A percentile compares a stretch with the other conserved stretches of the same genome.
Evolutionary conservation across 441 rosid species (phyloP).

Genomic region (Populus hybrid): DNA sequence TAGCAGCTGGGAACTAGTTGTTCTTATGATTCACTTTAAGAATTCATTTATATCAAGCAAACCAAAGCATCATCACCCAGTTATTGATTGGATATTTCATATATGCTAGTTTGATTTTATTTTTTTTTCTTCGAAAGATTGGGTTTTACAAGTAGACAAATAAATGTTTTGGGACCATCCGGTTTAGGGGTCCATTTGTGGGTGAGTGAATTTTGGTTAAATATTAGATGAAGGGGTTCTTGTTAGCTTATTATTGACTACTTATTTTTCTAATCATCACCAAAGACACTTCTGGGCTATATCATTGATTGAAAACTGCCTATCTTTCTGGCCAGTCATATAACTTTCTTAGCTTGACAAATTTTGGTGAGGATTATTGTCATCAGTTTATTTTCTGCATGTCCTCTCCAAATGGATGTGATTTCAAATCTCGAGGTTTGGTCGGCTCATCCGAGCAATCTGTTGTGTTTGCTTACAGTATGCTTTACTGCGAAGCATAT

Average conservation of each 20-base stretch:
- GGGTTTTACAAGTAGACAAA: not conserved
- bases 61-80: not conserved
- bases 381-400: not conserved
- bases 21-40: not conserved
- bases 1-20: not conserved
- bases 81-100: not conserved
- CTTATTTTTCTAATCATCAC: not conserved
- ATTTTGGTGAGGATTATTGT: not conserved
- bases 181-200: not conserved
- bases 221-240: not conserved
- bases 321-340: not conserved
- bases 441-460: not conserved
- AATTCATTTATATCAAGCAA: conserved; percentile 8
- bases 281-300: not conserved
- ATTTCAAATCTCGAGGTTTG: not conserved
- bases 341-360: not conserved
- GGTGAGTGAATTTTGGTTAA: not conserved
- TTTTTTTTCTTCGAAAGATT: not conserved
- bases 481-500: not conserved
- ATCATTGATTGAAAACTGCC: not conserved
- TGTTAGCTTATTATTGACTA: not conserved
- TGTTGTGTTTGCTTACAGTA: not conserved
- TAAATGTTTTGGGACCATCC: not conserved
- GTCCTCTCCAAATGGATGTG: not conserved
- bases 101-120: not conserved